phyloP scores from a whole-genome alignment of 2,329 filamentous ascomycete species.

The Triangularia verruculosa region DNA sequence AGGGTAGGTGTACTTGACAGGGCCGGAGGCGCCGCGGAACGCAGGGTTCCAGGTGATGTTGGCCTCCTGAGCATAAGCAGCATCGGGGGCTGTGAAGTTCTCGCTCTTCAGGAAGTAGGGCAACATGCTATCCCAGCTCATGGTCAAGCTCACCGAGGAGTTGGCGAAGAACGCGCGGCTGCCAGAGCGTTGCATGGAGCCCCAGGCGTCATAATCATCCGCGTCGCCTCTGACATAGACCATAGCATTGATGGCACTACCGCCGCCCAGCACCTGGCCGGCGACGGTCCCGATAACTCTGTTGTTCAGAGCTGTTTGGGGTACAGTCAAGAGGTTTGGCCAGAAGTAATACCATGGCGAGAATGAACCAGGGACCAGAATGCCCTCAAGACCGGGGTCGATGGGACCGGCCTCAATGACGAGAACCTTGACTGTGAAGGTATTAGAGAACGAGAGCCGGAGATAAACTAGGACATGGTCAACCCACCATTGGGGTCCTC shows the following conservation, averaged over 20 bases:
- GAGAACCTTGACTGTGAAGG: slow-evolving; percentile 28
- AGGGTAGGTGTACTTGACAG: slow-evolving; percentile 33
- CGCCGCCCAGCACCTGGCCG: slow-evolving; percentile 36
- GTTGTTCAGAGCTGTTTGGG: slow-evolving; percentile 31
- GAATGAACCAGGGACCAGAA: slow-evolving; percentile 32
- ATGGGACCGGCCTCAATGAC: slow-evolving; percentile 32
- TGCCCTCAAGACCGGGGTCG: slow-evolving; percentile 28
- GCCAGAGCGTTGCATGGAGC: slow-evolving; percentile 21
- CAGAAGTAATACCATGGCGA: slow-evolving; percentile 32
- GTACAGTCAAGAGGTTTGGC: slow-evolving; percentile 27
- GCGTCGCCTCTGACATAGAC: slow-evolving; percentile 34
- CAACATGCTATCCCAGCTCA: slow-evolving; percentile 38
- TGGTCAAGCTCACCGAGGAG: slow-evolving; percentile 23
- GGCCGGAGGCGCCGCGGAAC: slow-evolving; percentile 31
- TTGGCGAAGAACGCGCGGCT: slow-evolving; percentile 24
- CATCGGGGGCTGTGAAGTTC: slow-evolving; percentile 31
- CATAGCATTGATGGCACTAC: slow-evolving; percentile 38
- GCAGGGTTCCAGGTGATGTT: slow-evolving; percentile 33
- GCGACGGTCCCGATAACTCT: slow-evolving; percentile 21
- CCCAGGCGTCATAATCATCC: slow-evolving; percentile 37
- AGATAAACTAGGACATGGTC: background rate
- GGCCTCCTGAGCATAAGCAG: slow-evolving; percentile 25
- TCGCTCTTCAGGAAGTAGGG: slow-evolving; percentile 44
- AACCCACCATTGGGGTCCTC: slow-evolving; percentile 27
- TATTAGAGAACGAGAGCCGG: background rate